Base-by-base conservation (phyloP, 2,329 filamentous ascomycete genomes). In the Colletotrichum musae region DNA sequence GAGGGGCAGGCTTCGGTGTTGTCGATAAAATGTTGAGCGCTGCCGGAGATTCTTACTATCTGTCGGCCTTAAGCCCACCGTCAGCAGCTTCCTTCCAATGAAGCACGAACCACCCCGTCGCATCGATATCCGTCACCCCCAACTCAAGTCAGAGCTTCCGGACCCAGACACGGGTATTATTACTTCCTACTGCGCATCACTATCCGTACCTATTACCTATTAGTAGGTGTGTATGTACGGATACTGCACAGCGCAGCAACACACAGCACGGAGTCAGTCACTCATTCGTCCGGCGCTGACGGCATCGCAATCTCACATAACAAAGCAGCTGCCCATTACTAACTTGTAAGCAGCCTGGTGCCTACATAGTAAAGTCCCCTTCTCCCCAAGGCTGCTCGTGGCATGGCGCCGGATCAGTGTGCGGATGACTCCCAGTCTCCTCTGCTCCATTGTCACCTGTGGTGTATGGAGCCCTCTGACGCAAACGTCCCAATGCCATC, bases 1-100 rank as follows among this genome's bases (percentile, higher is more conserved):
- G 60, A 65, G 67, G 62, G 62, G 51, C 61, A 59, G 21, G 60
- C 26, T 58, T 69, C 56, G 56, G 66, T 66, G 50, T 66, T 60
- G 62, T 69, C 45, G 66, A 69, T 41, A 59, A 69, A 69, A 52
- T 69, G 56, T 61, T 60, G 66, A 67, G 62, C 43, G 41, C 62
- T 60, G 32, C 43, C 51, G 62, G 62, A 70, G 56, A 69, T 70
- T 67, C 62, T 66, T 26, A 67, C 43, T 59, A 36, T 52, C 36
- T 57, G 51, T 70, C 62, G 67, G 67, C 21, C 62, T 70, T 70
- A 61, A 70, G 67, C 62, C 57, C 45, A n/a, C 62, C 32, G 45
- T 24, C 41, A 43, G 41, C 41, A 43, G 41, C 13, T 43, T n/a
- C 36, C 36, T 9, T 53, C 41, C 53, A 43, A 18, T 10, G 13